Evolutionary conservation across 1,284 basidiomycete genomes (phyloP).

Genomic region (Flammula alnicola): DNA sequence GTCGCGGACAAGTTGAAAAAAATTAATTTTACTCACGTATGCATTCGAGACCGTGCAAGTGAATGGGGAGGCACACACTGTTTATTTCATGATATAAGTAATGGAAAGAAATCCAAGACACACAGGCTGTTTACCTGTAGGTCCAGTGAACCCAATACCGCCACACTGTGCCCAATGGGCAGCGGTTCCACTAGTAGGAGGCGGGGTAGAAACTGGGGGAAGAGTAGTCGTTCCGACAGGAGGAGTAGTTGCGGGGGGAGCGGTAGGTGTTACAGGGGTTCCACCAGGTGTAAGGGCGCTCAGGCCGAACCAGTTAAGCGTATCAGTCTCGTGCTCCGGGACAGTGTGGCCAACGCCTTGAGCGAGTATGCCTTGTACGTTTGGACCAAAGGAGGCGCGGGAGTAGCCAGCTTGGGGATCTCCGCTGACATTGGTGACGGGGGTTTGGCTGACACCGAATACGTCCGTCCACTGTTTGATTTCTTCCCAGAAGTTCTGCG

Average conservation of each 20-base stretch:
- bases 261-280: conserved; percentile 13
- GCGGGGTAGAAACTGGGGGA: conserved; percentile 7
- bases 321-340: conserved; percentile 40
- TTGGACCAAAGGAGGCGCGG: conserved; percentile 46
- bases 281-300: conserved; percentile 23
- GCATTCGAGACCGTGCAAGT: conserved; percentile 26
- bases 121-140: conserved; percentile 21
- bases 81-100: not conserved
- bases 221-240: conserved; percentile 18
- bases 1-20: not conserved
- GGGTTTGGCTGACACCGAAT: conserved; percentile 43
- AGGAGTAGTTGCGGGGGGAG: conserved; percentile 16
- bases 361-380: conserved; percentile 47
- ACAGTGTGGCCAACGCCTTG: conserved; percentile 48
- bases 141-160: conserved; percentile 30
- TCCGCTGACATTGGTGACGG: conserved; percentile 41
- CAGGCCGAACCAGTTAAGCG: conserved; percentile 44
- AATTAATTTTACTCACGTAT: conserved; percentile 17
- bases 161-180: conserved; percentile 27
- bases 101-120: conserved; percentile 22
- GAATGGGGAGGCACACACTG: conserved; percentile 24
- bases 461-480: conserved; percentile 53
- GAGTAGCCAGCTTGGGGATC: conserved; percentile 45
- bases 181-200: conserved; percentile 22
- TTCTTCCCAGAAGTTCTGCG: conserved; percentile 52